These are phyloP conservation scores for Chenopodium quinoa DNA, from an alignment of 148 eudicot species.

Conservation along the genomic window DNA sequence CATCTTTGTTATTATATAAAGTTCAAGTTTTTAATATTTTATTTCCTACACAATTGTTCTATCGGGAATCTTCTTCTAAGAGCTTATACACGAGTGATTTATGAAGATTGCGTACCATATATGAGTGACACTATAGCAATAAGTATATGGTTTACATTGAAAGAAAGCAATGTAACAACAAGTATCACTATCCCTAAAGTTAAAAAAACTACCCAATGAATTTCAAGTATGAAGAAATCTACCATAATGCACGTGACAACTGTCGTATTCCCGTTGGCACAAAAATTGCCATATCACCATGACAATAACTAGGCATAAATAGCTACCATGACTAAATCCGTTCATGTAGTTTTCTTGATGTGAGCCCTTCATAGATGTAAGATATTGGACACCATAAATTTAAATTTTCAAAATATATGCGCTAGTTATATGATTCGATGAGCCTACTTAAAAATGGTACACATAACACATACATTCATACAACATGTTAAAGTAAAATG, in stretches of 20 bases:
- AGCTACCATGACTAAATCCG: background rate
- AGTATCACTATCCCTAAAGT: background rate
- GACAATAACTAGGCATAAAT: background rate
- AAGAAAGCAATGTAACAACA: conserved; percentile 22
- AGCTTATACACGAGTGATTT: too few relatives aligned
- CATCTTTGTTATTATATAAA: too few relatives aligned
- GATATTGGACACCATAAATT: conserved; percentile 19
- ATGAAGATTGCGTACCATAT: too few relatives aligned
- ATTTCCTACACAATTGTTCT: too few relatives aligned
- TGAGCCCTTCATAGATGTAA: conserved; percentile 16
- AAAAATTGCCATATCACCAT: background rate
- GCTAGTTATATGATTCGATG: background rate
- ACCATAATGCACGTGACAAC: background rate
- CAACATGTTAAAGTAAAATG: background rate
- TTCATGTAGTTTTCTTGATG: conserved; percentile 16
- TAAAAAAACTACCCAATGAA: background rate
- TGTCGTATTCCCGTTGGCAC: background rate
- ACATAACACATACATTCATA: background rate
- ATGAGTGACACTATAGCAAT: background rate
- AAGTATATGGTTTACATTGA: conserved; percentile 14
- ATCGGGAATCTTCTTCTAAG: too few relatives aligned
- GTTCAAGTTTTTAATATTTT: too few relatives aligned
- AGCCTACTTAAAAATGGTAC: background rate
- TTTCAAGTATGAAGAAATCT: background rate
- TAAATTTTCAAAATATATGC: background rate